phyloP scores from a whole-genome alignment of 495 filamentous ascomycete species.

The Amorphotheca resinae region DNA sequence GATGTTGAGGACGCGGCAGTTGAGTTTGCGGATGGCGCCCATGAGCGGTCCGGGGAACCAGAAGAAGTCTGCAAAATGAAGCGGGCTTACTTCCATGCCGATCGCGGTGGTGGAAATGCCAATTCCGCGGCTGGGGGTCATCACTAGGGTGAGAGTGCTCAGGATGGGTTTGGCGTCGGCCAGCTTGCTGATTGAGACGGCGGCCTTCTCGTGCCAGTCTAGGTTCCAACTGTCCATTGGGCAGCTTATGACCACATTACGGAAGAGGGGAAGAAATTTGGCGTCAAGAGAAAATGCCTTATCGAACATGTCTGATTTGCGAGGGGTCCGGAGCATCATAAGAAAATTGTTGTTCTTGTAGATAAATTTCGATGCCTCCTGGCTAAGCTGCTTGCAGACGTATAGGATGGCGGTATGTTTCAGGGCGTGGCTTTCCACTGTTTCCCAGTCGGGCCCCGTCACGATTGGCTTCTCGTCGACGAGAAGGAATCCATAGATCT shows the following conservation, averaged over 20 bases:
- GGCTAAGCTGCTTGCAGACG: constrained; percentile 10
- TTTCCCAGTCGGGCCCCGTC: constrained; percentile 7
- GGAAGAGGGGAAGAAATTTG: not conserved
- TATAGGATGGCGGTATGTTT: constrained; percentile 2
- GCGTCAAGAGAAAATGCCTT: not conserved
- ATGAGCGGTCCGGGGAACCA: constrained; percentile 8
- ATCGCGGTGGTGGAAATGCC: constrained; percentile 4
- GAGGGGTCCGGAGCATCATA: not conserved
- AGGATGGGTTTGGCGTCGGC: not conserved
- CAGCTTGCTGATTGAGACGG: not conserved
- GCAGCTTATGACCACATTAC: constrained; percentile 7
- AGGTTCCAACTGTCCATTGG: constrained; percentile 3
- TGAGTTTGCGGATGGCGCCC: constrained; percentile 3
- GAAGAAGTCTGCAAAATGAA: constrained; percentile 16
- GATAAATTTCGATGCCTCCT: constrained; percentile 6
- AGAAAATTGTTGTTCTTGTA: constrained; percentile 10
- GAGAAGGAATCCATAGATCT: constrained; percentile 12
- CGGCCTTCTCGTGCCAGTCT: constrained; percentile 9
- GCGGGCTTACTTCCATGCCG: constrained; percentile 4
- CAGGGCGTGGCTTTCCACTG: constrained; percentile 1
- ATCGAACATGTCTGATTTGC: not conserved
- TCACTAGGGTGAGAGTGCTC: constrained; percentile 7
- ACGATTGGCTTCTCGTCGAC: constrained; percentile 5
- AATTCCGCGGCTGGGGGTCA: constrained; percentile 1
- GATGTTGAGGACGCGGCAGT: constrained; percentile 5